These are phyloP conservation scores for Schwanniomyces yamadae DNA, from an alignment of 805 yeast species.

Conservation along the genomic window DNA sequence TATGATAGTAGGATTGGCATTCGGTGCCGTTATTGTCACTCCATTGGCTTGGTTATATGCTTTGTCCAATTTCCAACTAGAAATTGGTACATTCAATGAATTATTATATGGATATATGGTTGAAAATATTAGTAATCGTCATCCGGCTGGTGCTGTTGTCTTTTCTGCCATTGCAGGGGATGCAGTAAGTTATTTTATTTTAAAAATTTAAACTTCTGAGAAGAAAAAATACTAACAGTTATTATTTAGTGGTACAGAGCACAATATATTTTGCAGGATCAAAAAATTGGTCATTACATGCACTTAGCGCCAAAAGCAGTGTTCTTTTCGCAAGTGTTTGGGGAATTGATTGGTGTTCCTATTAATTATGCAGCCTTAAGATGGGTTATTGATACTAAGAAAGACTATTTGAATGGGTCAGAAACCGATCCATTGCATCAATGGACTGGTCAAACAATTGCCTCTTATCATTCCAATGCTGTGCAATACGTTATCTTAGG, in stretches of 20 bases:
- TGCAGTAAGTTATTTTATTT: conserved; percentile 19
- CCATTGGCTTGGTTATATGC: conserved; percentile 54
- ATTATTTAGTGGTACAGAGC: conserved; percentile 44
- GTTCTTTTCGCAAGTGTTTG: conserved; percentile 51
- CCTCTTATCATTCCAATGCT: conserved; percentile 46
- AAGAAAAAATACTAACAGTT: background rate
- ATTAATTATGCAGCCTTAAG: conserved; percentile 48
- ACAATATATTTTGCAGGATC: conserved; percentile 15
- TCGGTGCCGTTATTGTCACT: conserved; percentile 47
- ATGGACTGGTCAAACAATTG: conserved; percentile 50
- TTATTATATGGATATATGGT: conserved; percentile 47
- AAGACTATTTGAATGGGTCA: conserved; percentile 33
- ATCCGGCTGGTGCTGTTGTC: conserved; percentile 49
- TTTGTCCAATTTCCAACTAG: conserved; percentile 50
- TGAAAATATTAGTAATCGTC: conserved; percentile 29
- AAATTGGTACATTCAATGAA: conserved; percentile 53
- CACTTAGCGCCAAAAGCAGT: conserved; percentile 51
- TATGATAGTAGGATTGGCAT: conserved; percentile 40
- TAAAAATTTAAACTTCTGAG: conserved; percentile 9
- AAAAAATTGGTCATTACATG: conserved; percentile 49
- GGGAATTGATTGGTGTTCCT: conserved; percentile 54
- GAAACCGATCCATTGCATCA: conserved; percentile 46
- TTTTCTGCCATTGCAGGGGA: conserved; percentile 55
- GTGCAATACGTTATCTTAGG: conserved; percentile 52
- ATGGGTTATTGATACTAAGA: conserved; percentile 45